Conservation (phyloP, 345 rosid genomes). For the Cardamine chenopodiifolia region DNA sequence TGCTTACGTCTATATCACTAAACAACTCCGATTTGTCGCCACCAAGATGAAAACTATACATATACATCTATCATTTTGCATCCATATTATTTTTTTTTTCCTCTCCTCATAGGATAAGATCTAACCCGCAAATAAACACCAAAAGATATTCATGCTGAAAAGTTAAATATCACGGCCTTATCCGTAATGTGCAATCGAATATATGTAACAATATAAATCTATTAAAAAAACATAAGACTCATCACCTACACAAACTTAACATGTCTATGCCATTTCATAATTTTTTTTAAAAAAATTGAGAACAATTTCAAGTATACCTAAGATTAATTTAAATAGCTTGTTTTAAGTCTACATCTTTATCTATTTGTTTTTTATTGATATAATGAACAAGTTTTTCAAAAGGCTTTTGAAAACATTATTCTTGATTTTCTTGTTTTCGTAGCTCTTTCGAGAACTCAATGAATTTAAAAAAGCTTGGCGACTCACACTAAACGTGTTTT, state of each 20-base stretch:
- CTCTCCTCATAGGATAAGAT: not conserved
- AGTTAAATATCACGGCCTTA: not conserved
- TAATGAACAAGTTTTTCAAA: not conserved
- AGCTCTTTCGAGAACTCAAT: not conserved
- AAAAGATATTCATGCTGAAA: not conserved
- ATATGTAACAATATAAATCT: not conserved
- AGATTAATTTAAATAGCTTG: not conserved
- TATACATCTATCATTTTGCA: not conserved
- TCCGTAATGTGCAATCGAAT: not conserved
- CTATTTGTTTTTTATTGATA: not conserved
- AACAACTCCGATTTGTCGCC: not conserved
- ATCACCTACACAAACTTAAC: not conserved
- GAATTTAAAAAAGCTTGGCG: not conserved
- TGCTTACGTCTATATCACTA: conserved; percentile 25
- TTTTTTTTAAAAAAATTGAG: no score
- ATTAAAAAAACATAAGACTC: not conserved
- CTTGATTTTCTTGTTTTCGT: not conserved
- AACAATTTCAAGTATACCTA: not conserved
- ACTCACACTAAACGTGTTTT: not conserved
- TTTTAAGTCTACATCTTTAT: not conserved
- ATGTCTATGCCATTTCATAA: not conserved
- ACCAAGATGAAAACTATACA: conserved; percentile 1
- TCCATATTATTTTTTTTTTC: not conserved
- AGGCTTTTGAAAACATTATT: not conserved
- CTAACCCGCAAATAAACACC: not conserved